Percentiles rank a stretch among this genome's conserved stretches.
phyloP scores from a whole-genome alignment of 2,329 filamentous ascomycete species.

The Clarireedia paspali region DNA sequence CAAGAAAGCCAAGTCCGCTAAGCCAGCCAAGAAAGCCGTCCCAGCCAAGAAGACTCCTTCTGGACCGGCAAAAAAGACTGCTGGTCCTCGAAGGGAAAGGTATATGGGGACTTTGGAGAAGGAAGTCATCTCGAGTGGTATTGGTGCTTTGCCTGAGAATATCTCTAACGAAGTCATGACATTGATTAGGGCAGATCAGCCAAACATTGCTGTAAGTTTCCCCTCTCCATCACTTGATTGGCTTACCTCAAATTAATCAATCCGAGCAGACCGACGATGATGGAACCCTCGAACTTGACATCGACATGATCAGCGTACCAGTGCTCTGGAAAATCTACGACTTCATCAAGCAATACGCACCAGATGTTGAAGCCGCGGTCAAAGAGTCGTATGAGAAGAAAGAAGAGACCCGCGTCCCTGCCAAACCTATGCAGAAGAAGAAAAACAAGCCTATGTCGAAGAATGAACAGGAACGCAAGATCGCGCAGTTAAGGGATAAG shows the following conservation, averaged over 20 bases:
- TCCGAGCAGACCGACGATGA: constrained; percentile 34
- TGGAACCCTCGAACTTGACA: constrained; percentile 52
- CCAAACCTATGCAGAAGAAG: constrained; percentile 37
- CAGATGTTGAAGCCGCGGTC: constrained; percentile 35
- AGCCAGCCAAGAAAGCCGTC: constrained; percentile 30
- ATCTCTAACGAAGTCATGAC: constrained; percentile 74
- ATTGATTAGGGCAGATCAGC: constrained; percentile 79
- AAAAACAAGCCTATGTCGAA: constrained; percentile 72
- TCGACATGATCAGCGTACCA: constrained; percentile 48
- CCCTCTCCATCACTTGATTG: constrained; percentile 17
- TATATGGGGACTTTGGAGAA: constrained; percentile 75
- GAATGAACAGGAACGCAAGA: constrained; percentile 60
- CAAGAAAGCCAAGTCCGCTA: constrained; percentile 47
- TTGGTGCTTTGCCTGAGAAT: constrained; percentile 70
- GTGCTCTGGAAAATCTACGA: constrained; percentile 47
- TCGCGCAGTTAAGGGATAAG: constrained; percentile 54
- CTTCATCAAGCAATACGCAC: constrained; percentile 42
- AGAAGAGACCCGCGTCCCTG: constrained; percentile 24
- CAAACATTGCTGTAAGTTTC: constrained; percentile 55
- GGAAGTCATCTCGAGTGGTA: constrained; percentile 80
- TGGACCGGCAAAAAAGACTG: constrained; percentile 37
- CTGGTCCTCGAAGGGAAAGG: constrained; percentile 27
- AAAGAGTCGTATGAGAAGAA: constrained; percentile 17
- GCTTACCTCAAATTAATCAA: constrained; percentile 9
- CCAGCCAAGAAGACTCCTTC: constrained; percentile 16